Base-by-base conservation (phyloP, 345 rosid species). In the Acer campestre region DNA sequence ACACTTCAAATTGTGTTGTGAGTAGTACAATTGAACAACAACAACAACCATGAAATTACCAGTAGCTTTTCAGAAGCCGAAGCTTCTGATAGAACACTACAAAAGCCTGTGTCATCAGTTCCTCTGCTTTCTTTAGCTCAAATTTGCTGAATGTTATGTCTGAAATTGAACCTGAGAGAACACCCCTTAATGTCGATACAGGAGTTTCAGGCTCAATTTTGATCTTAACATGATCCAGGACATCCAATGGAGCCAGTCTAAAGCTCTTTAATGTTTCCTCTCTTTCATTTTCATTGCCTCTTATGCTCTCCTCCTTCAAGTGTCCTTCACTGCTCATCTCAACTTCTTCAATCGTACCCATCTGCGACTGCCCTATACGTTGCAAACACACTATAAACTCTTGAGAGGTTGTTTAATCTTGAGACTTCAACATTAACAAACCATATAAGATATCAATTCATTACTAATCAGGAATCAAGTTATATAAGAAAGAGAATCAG, bases 181-280 rank as follows among this genome's bases (percentile, higher is more conserved):
- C 46, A 42, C 46, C 10, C 46, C 9, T 42, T 42, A 42, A 12
- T 2, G 84, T 86, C 11, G 89, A 85, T 10, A 83, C 25, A 5
- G 90, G 92, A n/a, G 85, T 87, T 76, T 80, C 86, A 20, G 85
- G 77, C 16, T 80, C 84, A 14, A 85, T 69, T 62, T 88, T 86
- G 77, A 87, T 87, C 85, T 80, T 84, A 18, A 91, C 89, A 55
- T 82, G 80, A 69, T 86, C 82, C 69, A 85, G 35, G 2, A 88
- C 87, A 18, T 85, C 76, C 18, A 89, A 31, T 38, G 90, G 73
- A 53, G 89, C 82, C 7, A 75, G 81, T 64, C 61, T 88, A 56
- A 65, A 80, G 13, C 72, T 64, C 44, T 70, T 25, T n/a, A 25
- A 42, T 9, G 46, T 17, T n/a, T 7, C 2, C 0, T 18, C 44